Conservation (phyloP, 345 rosid genomes). For the Cardamine chenopodiifolia region DNA sequence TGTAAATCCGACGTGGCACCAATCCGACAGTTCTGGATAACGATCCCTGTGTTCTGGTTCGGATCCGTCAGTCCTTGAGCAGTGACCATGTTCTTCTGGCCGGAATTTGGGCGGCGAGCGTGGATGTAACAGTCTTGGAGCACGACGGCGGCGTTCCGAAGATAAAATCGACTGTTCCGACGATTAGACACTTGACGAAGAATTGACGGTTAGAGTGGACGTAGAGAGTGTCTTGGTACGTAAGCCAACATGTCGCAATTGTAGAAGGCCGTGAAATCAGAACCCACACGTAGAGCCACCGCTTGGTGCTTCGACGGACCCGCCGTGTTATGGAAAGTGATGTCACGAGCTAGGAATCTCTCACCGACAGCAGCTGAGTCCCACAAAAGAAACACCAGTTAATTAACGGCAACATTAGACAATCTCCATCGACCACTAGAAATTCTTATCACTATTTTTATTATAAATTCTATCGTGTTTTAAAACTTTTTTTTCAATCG, state of each 20-base stretch:
- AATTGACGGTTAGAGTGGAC: constrained; percentile 74
- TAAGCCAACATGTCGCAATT: constrained; percentile 71
- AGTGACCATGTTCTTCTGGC: constrained; percentile 95
- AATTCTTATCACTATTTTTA: no score
- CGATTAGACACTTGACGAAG: constrained; percentile 61
- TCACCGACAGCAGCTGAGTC: constrained; percentile 75
- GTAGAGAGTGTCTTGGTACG: constrained; percentile 83
- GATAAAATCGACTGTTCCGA: constrained; percentile 89
- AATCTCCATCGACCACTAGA: no score
- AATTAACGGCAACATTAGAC: constrained; percentile 13
- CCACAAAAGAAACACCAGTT: constrained; percentile 3
- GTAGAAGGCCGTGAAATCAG: constrained; percentile 82
- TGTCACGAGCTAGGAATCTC: constrained; percentile 68
- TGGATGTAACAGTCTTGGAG: constrained; percentile 85
- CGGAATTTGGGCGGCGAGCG: constrained; percentile 76
- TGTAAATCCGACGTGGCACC: constrained; percentile 73
- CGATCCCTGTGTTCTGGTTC: constrained; percentile 92
- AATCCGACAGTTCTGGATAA: constrained; percentile 79
- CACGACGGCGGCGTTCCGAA: constrained; percentile 67
- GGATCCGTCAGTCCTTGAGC: constrained; percentile 91
- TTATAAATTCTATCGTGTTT: no score
- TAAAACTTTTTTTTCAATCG: no score
- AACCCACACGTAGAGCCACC: constrained; percentile 75
- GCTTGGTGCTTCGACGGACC: constrained; percentile 82
- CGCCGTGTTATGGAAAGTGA: constrained; percentile 83